A percentile compares a stretch with the other conserved stretches of the same genome.
Conservation (phyloP, 352 stramenopile species). For the Phytophthora europaea region DNA sequence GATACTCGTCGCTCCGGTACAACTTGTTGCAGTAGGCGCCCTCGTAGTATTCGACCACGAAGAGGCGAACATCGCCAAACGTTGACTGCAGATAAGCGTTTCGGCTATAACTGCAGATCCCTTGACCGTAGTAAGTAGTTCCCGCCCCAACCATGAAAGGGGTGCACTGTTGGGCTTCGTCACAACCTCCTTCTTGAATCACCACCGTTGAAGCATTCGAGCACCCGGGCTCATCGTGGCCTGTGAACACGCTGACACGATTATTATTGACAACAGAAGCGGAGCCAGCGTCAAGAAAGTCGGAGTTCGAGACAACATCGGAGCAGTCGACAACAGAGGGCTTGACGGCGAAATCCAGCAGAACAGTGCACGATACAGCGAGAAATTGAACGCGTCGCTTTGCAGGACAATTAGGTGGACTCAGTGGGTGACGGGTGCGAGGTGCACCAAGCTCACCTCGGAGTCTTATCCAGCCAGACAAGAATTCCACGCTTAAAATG, state of each 20-base stretch:
- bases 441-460: too few relatives aligned
- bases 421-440: too few relatives aligned
- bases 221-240: background rate
- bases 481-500: too few relatives aligned
- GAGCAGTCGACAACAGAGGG: background rate
- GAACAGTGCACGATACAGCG: too few relatives aligned
- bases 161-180: conserved; percentile 1
- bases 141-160: background rate
- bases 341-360: background rate
- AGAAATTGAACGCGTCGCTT: too few relatives aligned
- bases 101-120: conserved; percentile 7
- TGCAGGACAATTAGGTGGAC: too few relatives aligned
- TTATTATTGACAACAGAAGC: background rate
- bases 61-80: conserved; percentile 9
- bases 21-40: conserved; percentile 10
- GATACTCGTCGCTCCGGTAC: background rate
- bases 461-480: too few relatives aligned
- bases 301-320: background rate
- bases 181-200: conserved; percentile 8
- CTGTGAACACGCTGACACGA: conserved; percentile 34
- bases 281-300: background rate
- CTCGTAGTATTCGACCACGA: conserved; percentile 21
- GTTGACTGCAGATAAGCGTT: conserved; percentile 9
- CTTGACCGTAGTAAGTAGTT: conserved; percentile 11
- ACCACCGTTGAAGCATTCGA: background rate